phyloP scores from a whole-genome alignment of 495 filamentous ascomycete species.

The Aspergillus avenaceus region DNA sequence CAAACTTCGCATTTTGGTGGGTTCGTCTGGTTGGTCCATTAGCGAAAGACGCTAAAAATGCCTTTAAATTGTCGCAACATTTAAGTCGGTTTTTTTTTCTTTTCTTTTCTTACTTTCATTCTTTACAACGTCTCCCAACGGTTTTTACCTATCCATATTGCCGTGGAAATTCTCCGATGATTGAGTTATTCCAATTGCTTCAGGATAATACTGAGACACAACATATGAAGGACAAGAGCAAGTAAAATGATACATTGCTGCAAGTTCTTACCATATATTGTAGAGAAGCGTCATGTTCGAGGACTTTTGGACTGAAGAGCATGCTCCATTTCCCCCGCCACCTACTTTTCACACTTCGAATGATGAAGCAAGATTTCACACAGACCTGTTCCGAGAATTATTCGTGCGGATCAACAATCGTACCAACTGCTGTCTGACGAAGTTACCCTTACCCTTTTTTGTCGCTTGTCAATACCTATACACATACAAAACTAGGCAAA shows the following conservation, averaged over 20 bases:
- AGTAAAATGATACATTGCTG: too few species aligned
- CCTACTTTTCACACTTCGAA: conserved; percentile 19
- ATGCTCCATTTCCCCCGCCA: too few species aligned
- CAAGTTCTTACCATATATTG: too few species aligned
- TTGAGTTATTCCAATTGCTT: neutral
- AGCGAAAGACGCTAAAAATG: conserved; percentile 12
- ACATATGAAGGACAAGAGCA: neutral
- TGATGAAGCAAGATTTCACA: conserved; percentile 54
- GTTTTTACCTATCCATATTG: too few species aligned
- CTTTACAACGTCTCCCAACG: too few species aligned
- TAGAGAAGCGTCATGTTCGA: too few species aligned
- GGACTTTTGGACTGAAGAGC: too few species aligned
- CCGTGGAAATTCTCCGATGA: neutral
- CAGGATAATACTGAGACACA: neutral
- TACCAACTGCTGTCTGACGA: conserved; percentile 51
- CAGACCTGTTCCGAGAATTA: conserved; percentile 54
- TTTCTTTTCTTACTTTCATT: neutral
- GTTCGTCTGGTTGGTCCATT: conserved; percentile 13
- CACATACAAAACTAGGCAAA: too few species aligned
- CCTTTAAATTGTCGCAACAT: neutral
- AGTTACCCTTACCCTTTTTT: conserved; percentile 6
- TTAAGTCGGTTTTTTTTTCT: neutral
- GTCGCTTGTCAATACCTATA: neutral
- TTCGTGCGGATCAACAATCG: conserved; percentile 42
- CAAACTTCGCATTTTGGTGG: conserved; percentile 1